phyloP scores from a whole-genome alignment of 331 rosid genomes.

The Erythrophleum ivorense region DNA sequence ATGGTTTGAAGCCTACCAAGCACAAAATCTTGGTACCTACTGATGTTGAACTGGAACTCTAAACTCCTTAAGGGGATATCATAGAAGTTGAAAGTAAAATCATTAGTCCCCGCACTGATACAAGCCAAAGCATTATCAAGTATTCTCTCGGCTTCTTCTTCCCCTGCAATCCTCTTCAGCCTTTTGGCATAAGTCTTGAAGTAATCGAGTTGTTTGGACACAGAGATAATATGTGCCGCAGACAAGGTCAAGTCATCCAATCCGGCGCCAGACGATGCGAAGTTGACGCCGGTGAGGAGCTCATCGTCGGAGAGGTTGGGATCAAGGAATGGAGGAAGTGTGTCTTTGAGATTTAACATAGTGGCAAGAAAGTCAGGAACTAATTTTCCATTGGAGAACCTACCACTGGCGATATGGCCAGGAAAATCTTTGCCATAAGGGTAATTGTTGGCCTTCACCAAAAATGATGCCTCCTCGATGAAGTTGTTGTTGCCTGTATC shows the following conservation, averaged over 20 bases:
- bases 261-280: slow-evolving; percentile 12
- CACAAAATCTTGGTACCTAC: slow-evolving; percentile 55
- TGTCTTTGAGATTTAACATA: slow-evolving; percentile 17
- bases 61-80: slow-evolving; percentile 46
- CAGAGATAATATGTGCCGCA: slow-evolving; percentile 31
- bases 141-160: not conserved
- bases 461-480: not conserved
- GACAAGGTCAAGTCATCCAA: slow-evolving; percentile 34
- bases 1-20: slow-evolving; percentile 30
- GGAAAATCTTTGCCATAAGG: slow-evolving; percentile 51
- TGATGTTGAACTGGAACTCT: slow-evolving; percentile 46
- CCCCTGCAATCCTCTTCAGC: slow-evolving; percentile 41
- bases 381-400: slow-evolving; percentile 49
- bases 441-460: slow-evolving; percentile 33
- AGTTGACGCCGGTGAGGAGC: slow-evolving; percentile 28
- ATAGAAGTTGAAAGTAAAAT: slow-evolving; percentile 43
- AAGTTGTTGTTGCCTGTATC: slow-evolving; percentile 51
- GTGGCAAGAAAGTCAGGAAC: slow-evolving; percentile 46
- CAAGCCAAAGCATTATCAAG: slow-evolving; percentile 28
- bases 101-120: slow-evolving; percentile 56
- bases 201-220: slow-evolving; percentile 40
- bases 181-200: slow-evolving; percentile 44
- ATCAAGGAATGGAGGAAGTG: slow-evolving; percentile 23
- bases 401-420: slow-evolving; percentile 43
- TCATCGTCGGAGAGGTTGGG: slow-evolving; percentile 17